A percentile compares a stretch with the other conserved stretches of the same genome.
These are phyloP conservation scores for Zhuliangozyma blackwelliae DNA, from an alignment of 1,139 yeast species.

Conservation along the genomic window DNA sequence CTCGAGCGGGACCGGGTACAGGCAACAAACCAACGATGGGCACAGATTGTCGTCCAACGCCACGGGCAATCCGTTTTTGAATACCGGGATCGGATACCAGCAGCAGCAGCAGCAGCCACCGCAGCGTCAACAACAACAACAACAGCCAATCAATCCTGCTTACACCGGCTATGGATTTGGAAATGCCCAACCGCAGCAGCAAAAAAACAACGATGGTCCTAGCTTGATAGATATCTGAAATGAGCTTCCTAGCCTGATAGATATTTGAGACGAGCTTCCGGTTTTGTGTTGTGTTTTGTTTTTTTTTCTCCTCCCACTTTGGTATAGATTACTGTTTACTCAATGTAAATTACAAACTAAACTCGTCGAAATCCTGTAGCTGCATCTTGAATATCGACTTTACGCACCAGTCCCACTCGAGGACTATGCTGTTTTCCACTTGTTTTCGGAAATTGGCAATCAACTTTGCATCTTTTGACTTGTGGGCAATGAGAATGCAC, in stretches of 20 bases:
- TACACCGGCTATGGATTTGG: conserved; percentile 96
- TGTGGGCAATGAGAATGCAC: conserved; percentile 33
- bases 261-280: not conserved
- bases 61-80: conserved; percentile 71
- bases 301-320: conserved; percentile 1
- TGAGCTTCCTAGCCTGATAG: not conserved
- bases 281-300: not conserved
- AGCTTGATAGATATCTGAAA: conserved; percentile 44
- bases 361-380: conserved; percentile 23
- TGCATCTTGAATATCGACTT: conserved; percentile 51
- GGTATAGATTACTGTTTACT: not conserved
- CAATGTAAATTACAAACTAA: conserved; percentile 4
- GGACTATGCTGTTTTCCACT: conserved; percentile 23
- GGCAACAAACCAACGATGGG: conserved; percentile 38
- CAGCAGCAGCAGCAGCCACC: conserved; percentile 30
- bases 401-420: conserved; percentile 72
- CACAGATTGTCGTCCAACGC: conserved; percentile 40
- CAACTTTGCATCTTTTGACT: conserved; percentile 40
- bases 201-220: conserved; percentile 34
- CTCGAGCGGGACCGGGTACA: conserved; percentile 83
- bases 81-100: conserved; percentile 70
- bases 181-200: conserved; percentile 46
- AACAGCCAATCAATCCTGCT: conserved; percentile 23
- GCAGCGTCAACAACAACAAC: conserved; percentile 18
- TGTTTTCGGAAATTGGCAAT: conserved; percentile 33